Base-by-base conservation (phyloP, 2,329 filamentous ascomycete genomes). In the Penicillium sp. region DNA sequence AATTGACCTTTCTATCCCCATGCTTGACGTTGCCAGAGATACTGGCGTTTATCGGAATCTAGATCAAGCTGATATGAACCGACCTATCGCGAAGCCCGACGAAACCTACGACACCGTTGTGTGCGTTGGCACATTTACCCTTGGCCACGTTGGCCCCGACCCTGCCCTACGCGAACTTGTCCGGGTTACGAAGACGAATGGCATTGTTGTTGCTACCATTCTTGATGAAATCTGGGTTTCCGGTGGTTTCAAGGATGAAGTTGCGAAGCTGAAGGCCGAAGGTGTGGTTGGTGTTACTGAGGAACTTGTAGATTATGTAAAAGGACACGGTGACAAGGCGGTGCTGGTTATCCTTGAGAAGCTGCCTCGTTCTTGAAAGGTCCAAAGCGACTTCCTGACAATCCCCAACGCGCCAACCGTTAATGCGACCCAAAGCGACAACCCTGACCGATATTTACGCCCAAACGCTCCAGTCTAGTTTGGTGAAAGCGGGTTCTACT, bases 121-220 rank as follows among this genome's bases (percentile, higher is more conserved):
- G 1, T 85, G 82, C 68, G 76, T 79, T 23, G 82, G 82, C 25
- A 84, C 81, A 2, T 77, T 85, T 57, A 85, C 82, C 0, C 74
- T 78, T 51, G 81, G 80, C 11, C 82, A 85, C 58, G 77, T 85
- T 33, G 82, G 81, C 1, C 81, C 82, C 0, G 67, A 70, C 42
- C 67, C 67, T 14, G 78, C 78, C 3, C 61, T 85, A 40, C 66
- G 72, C 22, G 82, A 84, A 62, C 78, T 85, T 47, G 71, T 81
- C 23, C 71, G 82, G 9, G 65, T 84, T 3, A 70, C 77, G 27
- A 80, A 78, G 67, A 71, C 61, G 11, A 73, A 72, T 4, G 82
- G 82, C 1, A 62, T 81, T 33, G 66, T 84, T 23, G 77, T 82
- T 31, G 79, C 79, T 2, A 84, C 81, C 1, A 73, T 85, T 4